Conservation (phyloP, 2,329 filamentous ascomycete species). For the Pseudocercospora eumusae region DNA sequence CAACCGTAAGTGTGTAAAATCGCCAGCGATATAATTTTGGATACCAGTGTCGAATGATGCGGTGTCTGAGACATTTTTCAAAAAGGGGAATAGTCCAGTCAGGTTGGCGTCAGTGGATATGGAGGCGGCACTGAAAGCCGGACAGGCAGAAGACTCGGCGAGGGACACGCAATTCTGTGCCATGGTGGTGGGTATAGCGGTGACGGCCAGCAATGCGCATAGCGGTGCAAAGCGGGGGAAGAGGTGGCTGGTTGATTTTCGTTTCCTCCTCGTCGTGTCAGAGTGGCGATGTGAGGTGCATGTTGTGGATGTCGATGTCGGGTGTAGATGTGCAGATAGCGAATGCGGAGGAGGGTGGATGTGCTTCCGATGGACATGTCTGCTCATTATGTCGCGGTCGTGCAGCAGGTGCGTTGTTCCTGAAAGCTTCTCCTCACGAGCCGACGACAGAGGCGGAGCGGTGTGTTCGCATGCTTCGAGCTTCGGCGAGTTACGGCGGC, state of each 20-base stretch:
- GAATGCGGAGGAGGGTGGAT: constrained; percentile 20
- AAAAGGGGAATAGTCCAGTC: constrained; percentile 71
- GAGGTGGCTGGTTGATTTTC: constrained; percentile 19
- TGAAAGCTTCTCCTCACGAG: constrained; percentile 16
- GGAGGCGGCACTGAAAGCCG: constrained; percentile 71
- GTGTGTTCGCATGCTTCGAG: constrained; percentile 5
- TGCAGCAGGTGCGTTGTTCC: constrained; percentile 7
- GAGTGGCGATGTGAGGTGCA: constrained; percentile 19
- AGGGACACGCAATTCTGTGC: constrained; percentile 67
- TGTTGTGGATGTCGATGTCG: constrained; percentile 11
- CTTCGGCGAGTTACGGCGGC: background rate
- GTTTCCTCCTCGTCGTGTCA: background rate
- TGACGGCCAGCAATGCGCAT: constrained; percentile 33
- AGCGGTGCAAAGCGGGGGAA: constrained; percentile 18
- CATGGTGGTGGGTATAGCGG: constrained; percentile 32
- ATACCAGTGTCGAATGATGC: constrained; percentile 77
- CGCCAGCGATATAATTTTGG: constrained; percentile 68
- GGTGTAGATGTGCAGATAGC: constrained; percentile 24
- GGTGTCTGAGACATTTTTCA: constrained; percentile 75
- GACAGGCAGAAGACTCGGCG: constrained; percentile 67
- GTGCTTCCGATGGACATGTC: no score
- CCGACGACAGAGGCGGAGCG: constrained; percentile 18
- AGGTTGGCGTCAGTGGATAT: constrained; percentile 65
- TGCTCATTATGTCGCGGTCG: background rate
- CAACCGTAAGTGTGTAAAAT: constrained; percentile 78